Evolutionary conservation across 2,329 filamentous ascomycete species (phyloP), one percentile per base, ranked within the genome.

Genomic region (Penicillium hordei): DNA sequence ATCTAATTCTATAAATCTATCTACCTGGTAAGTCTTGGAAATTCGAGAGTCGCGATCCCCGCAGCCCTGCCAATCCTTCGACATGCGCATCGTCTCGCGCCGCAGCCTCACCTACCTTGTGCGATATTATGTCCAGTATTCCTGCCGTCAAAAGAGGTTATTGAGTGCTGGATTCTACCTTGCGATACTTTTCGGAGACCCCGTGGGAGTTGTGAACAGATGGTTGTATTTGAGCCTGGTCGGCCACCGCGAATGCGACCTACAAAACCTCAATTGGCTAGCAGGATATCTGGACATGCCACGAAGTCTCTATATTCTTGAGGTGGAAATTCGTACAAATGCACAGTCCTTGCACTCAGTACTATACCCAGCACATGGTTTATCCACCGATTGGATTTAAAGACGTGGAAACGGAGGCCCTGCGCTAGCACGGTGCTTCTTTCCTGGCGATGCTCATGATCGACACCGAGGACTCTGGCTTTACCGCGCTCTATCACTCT

Each of bases 61-160:
- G 55, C 55, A 58, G 53, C 52, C 56, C 60, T 54, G 45, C 49
- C 48, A 61, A 48, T 54, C 54, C 43, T 49, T 57, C 46, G 49
- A 57, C 55, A 58, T 52, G 63, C 65, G 65, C 65, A 67, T 58
- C 59, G 29, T 53, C 42, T 42, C 50, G 55, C 62, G 54, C 62
- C 56, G 53, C 44, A 52, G 36, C 53, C 55, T 51, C 60, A 33
- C 5, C 31, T 33, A 48, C 23, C 55, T 34, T 54, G 44, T 46
- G 48, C 52, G 48, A 45, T 40, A 54, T 33, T 44, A 29, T 48
- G 25, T 25, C 36, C 51, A 31, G n/a, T 42, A 55, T 44, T 38
- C 29, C 45, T 38, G 17, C 29, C 45, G 10, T 27, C n/a, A 19
- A 58, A 39, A 25, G 25, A 49, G 38, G 9, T 33, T 25, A 21